Evolutionary conservation across 192 early-diverging fungal genomes (phyloP).

Genomic region (Backusella westeae): DNA sequence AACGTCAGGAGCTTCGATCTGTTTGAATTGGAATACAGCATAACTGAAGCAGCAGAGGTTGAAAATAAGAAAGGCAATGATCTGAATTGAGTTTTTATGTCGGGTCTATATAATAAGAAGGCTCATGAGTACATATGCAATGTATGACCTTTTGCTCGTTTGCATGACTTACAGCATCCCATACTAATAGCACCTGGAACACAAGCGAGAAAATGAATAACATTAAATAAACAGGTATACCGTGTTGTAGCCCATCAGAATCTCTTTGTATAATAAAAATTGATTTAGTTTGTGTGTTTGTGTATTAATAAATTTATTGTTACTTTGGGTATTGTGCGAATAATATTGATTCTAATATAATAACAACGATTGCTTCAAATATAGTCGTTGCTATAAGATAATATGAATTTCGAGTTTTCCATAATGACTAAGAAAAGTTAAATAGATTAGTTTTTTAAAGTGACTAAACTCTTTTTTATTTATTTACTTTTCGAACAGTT

Average conservation of each 20-base stretch:
- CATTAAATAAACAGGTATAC: slow-evolving; percentile 69
- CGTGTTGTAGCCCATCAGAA: slow-evolving; percentile 13
- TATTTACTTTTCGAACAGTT: neutral
- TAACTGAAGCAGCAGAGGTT: slow-evolving; percentile 66
- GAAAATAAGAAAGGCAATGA: slow-evolving; percentile 68
- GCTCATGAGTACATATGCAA: neutral
- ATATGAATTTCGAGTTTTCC: slow-evolving; percentile 24
- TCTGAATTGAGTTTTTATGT: slow-evolving; percentile 72
- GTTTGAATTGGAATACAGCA: slow-evolving; percentile 65
- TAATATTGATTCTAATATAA: slow-evolving; percentile 52
- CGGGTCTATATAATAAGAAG: slow-evolving; percentile 47
- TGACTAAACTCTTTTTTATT: neutral
- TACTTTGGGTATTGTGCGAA: slow-evolving; percentile 29
- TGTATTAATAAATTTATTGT: neutral
- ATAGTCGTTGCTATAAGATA: slow-evolving; percentile 37
- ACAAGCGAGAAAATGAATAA: slow-evolving; percentile 72
- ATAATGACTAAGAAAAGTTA: slow-evolving; percentile 14
- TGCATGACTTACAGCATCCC: slow-evolving; percentile 64
- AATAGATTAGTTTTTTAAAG: neutral
- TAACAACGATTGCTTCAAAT: slow-evolving; percentile 54
- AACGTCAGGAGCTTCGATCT: slow-evolving; percentile 41
- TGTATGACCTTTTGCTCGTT: slow-evolving; percentile 1
- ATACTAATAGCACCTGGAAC: slow-evolving; percentile 61
- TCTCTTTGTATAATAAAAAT: slow-evolving; percentile 1
- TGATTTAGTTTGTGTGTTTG: neutral